Evolutionary conservation across 495 filamentous ascomycete genomes (phyloP).

Genomic region (Talaromyces nanjingensis): DNA sequence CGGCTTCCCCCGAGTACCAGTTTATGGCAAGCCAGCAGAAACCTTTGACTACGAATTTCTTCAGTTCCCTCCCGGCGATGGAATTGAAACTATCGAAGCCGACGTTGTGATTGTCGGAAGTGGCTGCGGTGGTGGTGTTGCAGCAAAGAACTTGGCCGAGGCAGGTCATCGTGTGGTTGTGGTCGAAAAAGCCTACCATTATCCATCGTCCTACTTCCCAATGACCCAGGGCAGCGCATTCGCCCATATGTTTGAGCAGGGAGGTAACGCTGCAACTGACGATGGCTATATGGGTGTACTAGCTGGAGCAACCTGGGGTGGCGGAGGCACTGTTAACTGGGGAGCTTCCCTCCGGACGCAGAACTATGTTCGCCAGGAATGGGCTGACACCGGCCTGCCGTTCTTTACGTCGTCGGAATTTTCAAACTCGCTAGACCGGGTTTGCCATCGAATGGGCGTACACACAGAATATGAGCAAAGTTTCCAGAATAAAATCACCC

Average conservation of each 20-base stretch:
- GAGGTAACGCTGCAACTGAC: conserved; percentile 47
- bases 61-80: conserved; percentile 38
- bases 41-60: conserved; percentile 49
- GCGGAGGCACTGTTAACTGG: conserved; percentile 87
- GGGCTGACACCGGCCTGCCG: conserved; percentile 63
- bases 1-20: conserved; percentile 55
- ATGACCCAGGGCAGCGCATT: conserved; percentile 53
- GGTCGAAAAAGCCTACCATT: conserved; percentile 75
- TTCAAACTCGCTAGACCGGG: conserved; percentile 67
- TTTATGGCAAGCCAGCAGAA: conserved; percentile 52
- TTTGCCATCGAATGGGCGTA: conserved; percentile 74
- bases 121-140: conserved; percentile 80
- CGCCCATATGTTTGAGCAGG: conserved; percentile 58
- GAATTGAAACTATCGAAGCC: conserved; percentile 54
- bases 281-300: conserved; percentile 55
- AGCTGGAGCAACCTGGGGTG: conserved; percentile 75
- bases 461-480: conserved; percentile 65
- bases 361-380: conserved; percentile 72
- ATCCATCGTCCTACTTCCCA: conserved; percentile 62
- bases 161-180: conserved; percentile 70
- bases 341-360: conserved; percentile 77
- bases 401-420: conserved; percentile 74
- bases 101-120: conserved; percentile 84
- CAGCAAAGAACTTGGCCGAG: conserved; percentile 72
- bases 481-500: conserved; percentile 54